phyloP scores from a whole-genome alignment of 768 basidiomycete genomes.

The Tricholoma matsutake region DNA sequence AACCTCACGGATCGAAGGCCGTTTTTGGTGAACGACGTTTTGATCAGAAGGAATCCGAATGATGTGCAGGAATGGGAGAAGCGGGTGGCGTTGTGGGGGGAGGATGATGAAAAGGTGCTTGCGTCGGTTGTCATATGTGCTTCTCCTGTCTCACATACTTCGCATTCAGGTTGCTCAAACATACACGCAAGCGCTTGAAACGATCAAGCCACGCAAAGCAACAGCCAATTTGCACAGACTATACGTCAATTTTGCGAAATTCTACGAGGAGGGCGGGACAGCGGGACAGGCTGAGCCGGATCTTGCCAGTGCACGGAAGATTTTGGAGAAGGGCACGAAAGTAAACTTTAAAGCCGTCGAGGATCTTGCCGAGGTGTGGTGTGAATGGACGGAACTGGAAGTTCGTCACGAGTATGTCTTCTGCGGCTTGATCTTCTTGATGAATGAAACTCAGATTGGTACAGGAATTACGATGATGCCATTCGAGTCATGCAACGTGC shows the following conservation, averaged over 20 bases:
- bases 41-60: constrained; percentile 89
- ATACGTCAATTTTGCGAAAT: constrained; percentile 94
- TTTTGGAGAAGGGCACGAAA: constrained; percentile 89
- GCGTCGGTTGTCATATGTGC: constrained; percentile 4
- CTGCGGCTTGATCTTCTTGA: background rate
- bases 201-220: constrained; percentile 83
- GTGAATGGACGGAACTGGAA: constrained; percentile 98
- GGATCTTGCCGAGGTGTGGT: constrained; percentile 60
- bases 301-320: constrained; percentile 81
- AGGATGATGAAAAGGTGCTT: constrained; percentile 85
- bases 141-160: background rate
- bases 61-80: constrained; percentile 99
- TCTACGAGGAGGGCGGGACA: constrained; percentile 94
- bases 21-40: constrained; percentile 94
- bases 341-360: constrained; percentile 95
- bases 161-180: constrained; percentile 79
- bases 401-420: constrained; percentile 84
- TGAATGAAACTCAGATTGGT: background rate
- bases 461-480: constrained; percentile 94
- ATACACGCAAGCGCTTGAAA: constrained; percentile 85
- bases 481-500: constrained; percentile 95
- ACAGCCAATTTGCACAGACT: constrained; percentile 88
- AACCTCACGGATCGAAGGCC: constrained; percentile 92
- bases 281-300: constrained; percentile 63
- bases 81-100: constrained; percentile 87